Evolutionary conservation across 2,329 filamentous ascomycete genomes (phyloP), one percentile per base, ranked within the genome.

Genomic region (Anthostomella pinea): DNA sequence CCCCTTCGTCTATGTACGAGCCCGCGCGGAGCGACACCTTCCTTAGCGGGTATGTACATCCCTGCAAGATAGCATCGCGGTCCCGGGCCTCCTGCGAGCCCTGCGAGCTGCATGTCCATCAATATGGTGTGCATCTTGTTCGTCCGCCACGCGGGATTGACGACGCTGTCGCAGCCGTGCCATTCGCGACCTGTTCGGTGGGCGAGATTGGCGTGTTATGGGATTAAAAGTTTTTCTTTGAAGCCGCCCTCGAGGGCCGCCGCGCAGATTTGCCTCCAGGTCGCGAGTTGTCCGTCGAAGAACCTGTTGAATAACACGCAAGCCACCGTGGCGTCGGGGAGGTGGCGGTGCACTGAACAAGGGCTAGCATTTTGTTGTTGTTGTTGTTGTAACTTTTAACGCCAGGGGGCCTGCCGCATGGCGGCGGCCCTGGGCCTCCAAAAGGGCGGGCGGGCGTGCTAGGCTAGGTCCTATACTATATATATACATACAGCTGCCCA

Each of bases 231-330:
- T 62, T 60, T 9, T 59, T 54, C 24, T 66, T n/a, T 58, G 18
- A 63, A 53, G 8, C 52, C 52, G 9, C 37, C 51, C 19, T 51
- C 51, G 4, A 64, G 57, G 8, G 60, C 52, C 13, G 82, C 83
- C 38, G 75, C 71, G 46, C 84, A 88, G 47, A 96, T 85, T 7
- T 79, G 80, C 27, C 72, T 74, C 70, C 95, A 93, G 2, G 91
- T 96, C 45, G 75, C 77, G 28, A 95, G 75, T 66, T 97, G 91
- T 19, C 91, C 80, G 57, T 78, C 75, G 64, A 95, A 97, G 68
- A 95, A 97, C 10, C 85, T 85, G 1, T 67, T 68, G 3, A n/a
- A n/a, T n/a, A n/a, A n/a, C n/a, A n/a, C n/a, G n/a, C n/a, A n/a
- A n/a, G n/a, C n/a, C n/a, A n/a, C n/a, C n/a, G n/a, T n/a, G n/a